Conservation (phyloP, 768 basidiomycete genomes). For the Tulasnella sp. region DNA sequence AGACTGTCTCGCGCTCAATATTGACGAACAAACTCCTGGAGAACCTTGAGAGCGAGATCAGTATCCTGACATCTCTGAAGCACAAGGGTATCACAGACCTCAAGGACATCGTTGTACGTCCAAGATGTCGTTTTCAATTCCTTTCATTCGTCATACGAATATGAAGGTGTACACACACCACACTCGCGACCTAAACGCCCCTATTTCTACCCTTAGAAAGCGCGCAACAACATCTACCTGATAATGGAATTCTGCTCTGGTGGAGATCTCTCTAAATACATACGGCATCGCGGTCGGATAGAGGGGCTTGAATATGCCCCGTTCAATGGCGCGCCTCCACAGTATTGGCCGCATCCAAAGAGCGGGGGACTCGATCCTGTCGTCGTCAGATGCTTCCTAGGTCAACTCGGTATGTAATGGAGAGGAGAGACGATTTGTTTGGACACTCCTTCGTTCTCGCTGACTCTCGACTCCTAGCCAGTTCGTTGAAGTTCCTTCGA, state of each 20-base stretch:
- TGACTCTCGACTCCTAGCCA: slow-evolving; percentile 39
- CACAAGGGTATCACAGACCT: slow-evolving; percentile 90
- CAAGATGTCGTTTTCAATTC: too few relatives aligned
- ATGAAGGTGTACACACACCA: not conserved
- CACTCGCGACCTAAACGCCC: not conserved
- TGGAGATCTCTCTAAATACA: slow-evolving; percentile 91
- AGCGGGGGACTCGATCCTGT: slow-evolving; percentile 85
- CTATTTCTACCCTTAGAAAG: slow-evolving; percentile 30
- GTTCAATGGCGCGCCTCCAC: slow-evolving; percentile 51
- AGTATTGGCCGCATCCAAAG: slow-evolving; percentile 85
- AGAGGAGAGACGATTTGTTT: not conserved
- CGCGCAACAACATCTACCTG: slow-evolving; percentile 53
- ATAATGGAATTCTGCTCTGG: slow-evolving; percentile 98
- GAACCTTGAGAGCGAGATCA: slow-evolving; percentile 96
- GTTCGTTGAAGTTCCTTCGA: slow-evolving; percentile 86
- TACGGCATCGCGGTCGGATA: slow-evolving; percentile 93
- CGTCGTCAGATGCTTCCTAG: slow-evolving; percentile 82
- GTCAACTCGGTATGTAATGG: slow-evolving; percentile 56
- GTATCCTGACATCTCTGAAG: slow-evolving; percentile 86
- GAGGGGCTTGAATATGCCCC: slow-evolving; percentile 79
- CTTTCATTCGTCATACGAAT: not conserved
- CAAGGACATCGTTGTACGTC: slow-evolving; percentile 78
- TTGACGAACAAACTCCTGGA: slow-evolving; percentile 88
- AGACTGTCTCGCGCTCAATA: slow-evolving; percentile 81
- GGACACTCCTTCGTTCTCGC: not conserved